These are phyloP conservation scores for Kurtzmaniella quercitrusa DNA, from an alignment of 1,139 yeast species.

Conservation along the genomic window DNA sequence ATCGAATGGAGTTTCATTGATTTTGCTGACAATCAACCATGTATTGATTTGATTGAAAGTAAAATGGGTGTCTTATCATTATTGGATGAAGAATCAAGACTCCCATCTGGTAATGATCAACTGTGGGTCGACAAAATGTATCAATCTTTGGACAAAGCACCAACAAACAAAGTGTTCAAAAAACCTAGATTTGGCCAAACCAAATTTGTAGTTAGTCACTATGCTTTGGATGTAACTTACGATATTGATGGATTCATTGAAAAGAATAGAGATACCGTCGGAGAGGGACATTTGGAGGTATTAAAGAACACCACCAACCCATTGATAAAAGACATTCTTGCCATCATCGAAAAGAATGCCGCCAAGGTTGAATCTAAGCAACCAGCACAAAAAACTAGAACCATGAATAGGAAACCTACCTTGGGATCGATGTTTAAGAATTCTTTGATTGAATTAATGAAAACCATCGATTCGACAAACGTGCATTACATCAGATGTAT, in stretches of 20 bases:
- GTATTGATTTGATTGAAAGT: conserved; percentile 89
- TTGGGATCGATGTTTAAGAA: conserved; percentile 91
- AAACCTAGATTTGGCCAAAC: conserved; percentile 94
- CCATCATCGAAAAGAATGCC: conserved; percentile 60
- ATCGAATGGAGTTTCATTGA: conserved; percentile 97
- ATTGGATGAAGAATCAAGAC: conserved; percentile 90
- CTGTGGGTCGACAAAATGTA: conserved; percentile 91
- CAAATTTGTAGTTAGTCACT: conserved; percentile 86
- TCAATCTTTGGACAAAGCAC: conserved; percentile 76
- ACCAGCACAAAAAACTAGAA: conserved; percentile 28
- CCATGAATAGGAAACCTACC: conserved; percentile 75
- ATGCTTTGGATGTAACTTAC: conserved; percentile 91
- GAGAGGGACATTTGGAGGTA: conserved; percentile 90
- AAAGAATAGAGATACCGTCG: conserved; percentile 95
- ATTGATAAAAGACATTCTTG: conserved; percentile 60
- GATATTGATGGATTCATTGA: conserved; percentile 95
- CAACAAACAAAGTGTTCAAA: conserved; percentile 75
- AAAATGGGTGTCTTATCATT: conserved; percentile 83
- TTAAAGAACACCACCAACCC: conserved; percentile 65
- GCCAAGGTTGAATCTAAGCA: conserved; percentile 48
- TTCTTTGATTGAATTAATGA: conserved; percentile 89
- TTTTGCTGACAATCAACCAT: conserved; percentile 95
- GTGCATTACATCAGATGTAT: conserved; percentile 97
- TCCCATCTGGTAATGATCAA: conserved; percentile 92
- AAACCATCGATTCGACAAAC: conserved; percentile 86